phyloP scores from a whole-genome alignment of 352 stramenopile genomes.

The Elongisporangium undulatum region DNA sequence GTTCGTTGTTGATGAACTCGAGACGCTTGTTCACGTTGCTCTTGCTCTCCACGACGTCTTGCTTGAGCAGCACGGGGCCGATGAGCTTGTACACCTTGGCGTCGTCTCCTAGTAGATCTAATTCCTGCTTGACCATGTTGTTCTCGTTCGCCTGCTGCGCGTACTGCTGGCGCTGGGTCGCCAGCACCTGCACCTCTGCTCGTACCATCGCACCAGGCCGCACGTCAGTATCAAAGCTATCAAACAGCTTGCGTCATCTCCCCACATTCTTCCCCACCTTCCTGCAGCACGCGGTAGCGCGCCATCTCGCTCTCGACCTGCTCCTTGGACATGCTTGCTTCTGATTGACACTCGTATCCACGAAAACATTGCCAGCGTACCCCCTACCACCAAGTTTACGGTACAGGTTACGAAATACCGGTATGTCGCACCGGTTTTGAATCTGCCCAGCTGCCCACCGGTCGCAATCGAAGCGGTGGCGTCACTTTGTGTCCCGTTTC shows the following conservation, averaged over 20 bases:
- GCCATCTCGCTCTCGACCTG: slow-evolving; percentile 87
- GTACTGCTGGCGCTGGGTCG: slow-evolving; percentile 86
- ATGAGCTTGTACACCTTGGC: slow-evolving; percentile 95
- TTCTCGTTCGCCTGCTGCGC: slow-evolving; percentile 95
- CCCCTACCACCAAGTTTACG: too few species aligned
- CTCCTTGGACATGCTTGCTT: slow-evolving; percentile 40
- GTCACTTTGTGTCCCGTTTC: background rate
- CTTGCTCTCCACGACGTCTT: slow-evolving; percentile 92
- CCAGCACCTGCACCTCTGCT: slow-evolving; percentile 77
- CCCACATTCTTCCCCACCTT: slow-evolving; percentile 32
- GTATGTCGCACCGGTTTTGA: background rate
- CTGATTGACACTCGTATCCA: background rate
- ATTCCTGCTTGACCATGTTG: slow-evolving; percentile 93
- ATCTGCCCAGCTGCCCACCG: background rate
- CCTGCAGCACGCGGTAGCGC: slow-evolving; percentile 90
- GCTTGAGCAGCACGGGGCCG: slow-evolving; percentile 93
- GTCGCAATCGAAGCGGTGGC: background rate
- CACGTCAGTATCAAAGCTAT: background rate
- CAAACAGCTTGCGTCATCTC: background rate
- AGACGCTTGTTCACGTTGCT: slow-evolving; percentile 94
- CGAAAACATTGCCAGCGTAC: background rate
- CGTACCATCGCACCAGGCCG: background rate
- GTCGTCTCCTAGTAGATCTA: slow-evolving; percentile 84
- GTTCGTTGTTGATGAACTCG: slow-evolving; percentile 95
- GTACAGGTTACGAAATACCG: too few species aligned